Evolutionary conservation across 352 stramenopile species (phyloP), one percentile per base, ranked within the genome.

Genomic region (Phytophthora agathidicida): DNA sequence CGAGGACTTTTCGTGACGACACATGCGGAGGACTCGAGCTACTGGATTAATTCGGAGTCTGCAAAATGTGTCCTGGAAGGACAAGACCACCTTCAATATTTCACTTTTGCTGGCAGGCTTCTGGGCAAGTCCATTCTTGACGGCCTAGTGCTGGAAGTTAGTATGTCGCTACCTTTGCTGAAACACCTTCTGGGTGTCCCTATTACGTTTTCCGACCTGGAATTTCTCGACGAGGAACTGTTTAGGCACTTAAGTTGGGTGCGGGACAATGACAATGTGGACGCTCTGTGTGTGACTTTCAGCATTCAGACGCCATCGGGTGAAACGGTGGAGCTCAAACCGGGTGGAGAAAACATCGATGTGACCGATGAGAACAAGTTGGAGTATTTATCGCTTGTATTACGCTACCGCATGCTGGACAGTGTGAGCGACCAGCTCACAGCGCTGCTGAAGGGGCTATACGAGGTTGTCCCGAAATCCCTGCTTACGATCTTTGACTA

Each of bases 121-220:
- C 84, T 99, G 27, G 97, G 97, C 27, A 99, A 99, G 68, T 95
- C 97, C 7, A 96, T 99, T 41, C 72, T 97, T 7, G 98, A 99
- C 66, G 96, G 96, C 0, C 94, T 98, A 49, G 77, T 99, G 33
- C 83, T 99, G 24, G 96, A 99, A 76, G 92, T 96, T 14, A 96
- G 99, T 62, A 96, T 99, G 58, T 98, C 96, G 8, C 54, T 94
- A 14, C 86, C 86, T 17, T 68, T 94, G 16, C 63, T 94, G 31
- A 94, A 94, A 59, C 86, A 94, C 51, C 71, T 93, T n/a, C 59
- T 94, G 0, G 79, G 86, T 16, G 78, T 94, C 4, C 86, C 86
- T 4, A 94, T 94, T 53, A 93, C 86, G 23, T 94, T 94, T 45
- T 93, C 86, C 0, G 86, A 94, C 39, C 68, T 93, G 24, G 86